Conservation (phyloP, 768 basidiomycete species). For the Mycena albidolilacea region DNA sequence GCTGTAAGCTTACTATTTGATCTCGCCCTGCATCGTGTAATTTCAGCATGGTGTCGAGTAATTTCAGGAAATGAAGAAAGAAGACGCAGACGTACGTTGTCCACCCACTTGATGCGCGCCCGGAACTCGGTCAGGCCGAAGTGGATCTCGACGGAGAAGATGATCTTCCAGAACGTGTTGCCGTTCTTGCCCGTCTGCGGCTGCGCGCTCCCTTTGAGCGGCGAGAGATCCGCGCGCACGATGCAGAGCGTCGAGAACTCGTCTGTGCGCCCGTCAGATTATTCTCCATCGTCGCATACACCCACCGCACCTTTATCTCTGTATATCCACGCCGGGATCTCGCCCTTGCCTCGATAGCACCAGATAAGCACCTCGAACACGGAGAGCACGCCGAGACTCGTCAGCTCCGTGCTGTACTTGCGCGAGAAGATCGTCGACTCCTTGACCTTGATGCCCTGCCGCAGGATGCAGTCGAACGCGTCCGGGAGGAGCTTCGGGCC, state of each 20-base stretch:
- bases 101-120: constrained; percentile 87
- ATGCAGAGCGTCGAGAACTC: constrained; percentile 84
- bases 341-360: constrained; percentile 85
- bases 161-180: constrained; percentile 86
- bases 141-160: constrained; percentile 88
- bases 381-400: constrained; percentile 79
- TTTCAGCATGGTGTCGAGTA: neutral
- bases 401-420: constrained; percentile 88
- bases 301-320: constrained; percentile 64
- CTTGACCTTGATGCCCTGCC: constrained; percentile 79
- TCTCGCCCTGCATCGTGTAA: constrained; percentile 64
- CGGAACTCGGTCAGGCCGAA: constrained; percentile 88
- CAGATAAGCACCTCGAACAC: constrained; percentile 90
- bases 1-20: constrained; percentile 73
- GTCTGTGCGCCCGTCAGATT: constrained; percentile 53
- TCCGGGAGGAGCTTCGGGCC: constrained; percentile 85
- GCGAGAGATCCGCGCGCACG: constrained; percentile 84
- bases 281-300: neutral
- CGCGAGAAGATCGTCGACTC: constrained; percentile 86
- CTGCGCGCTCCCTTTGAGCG: constrained; percentile 78
- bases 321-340: constrained; percentile 81
- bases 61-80: constrained; percentile 18
- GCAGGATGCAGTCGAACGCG: constrained; percentile 85
- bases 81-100: constrained; percentile 68
- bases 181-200: constrained; percentile 75